Percentiles rank a stretch among this genome's conserved stretches.
phyloP scores from a whole-genome alignment of 192 early-diverging fungal genomes.

The Gamsiella multidivaricata region DNA sequence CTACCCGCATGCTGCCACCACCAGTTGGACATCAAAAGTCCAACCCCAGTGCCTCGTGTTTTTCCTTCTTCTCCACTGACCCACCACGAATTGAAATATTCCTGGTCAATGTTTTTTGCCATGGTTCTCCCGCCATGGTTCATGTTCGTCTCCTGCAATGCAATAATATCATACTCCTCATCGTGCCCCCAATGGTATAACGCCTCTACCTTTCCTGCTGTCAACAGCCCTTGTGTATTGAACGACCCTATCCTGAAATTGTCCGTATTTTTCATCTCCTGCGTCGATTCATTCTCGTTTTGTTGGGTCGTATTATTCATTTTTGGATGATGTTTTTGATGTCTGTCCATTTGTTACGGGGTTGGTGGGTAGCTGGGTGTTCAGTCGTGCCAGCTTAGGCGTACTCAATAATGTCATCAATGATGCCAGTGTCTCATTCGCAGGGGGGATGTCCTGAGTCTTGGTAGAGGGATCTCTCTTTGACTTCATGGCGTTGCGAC shows the following conservation, averaged over 20 bases:
- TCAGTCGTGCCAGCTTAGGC: no score
- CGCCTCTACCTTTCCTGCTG: slow-evolving; percentile 2
- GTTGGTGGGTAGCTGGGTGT: no score
- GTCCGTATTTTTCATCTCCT: no score
- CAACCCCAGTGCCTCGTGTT: slow-evolving; percentile 1
- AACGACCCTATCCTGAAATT: slow-evolving; percentile 1
- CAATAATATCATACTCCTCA: neutral
- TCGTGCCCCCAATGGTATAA: neutral
- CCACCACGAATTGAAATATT: slow-evolving; percentile 8
- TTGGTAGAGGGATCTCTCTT: neutral
- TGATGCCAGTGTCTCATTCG: neutral
- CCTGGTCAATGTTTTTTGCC: neutral
- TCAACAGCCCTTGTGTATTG: neutral
- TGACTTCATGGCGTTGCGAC: neutral
- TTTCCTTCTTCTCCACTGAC: neutral
- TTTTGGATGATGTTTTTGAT: neutral
- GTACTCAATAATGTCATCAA: no score
- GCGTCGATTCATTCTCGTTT: neutral
- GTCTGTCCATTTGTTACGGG: neutral
- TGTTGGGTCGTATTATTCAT: slow-evolving; percentile 1
- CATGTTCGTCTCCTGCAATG: neutral
- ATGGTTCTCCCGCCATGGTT: neutral
- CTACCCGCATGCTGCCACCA: neutral
- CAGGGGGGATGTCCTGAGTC: neutral
- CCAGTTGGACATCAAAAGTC: neutral